Percentiles rank a stretch among this genome's conserved stretches.
These are phyloP conservation scores for Grammothele lineata DNA, from an alignment of 768 basidiomycete genomes.

Conservation along the genomic window DNA sequence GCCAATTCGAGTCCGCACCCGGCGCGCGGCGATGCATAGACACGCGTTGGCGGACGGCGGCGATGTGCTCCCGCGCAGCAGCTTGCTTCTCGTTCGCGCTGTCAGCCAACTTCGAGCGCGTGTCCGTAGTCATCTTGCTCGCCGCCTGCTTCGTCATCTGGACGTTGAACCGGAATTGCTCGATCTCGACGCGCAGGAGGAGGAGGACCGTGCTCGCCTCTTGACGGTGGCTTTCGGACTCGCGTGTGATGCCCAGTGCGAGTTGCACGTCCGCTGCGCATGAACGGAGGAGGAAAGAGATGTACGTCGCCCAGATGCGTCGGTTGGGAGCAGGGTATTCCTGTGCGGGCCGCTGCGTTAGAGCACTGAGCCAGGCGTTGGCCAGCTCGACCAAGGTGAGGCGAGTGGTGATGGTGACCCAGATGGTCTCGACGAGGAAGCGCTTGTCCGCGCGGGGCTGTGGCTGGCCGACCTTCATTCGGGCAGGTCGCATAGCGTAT, in stretches of 20 bases:
- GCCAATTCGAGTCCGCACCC: constrained; percentile 33
- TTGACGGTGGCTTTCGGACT: constrained; percentile 51
- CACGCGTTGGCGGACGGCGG: constrained; percentile 1
- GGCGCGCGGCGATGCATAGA: constrained; percentile 3
- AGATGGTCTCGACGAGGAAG: constrained; percentile 58
- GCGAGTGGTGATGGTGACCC: constrained; percentile 49
- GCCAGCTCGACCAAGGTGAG: constrained; percentile 46
- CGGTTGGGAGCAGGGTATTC: constrained; percentile 26
- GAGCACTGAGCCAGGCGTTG: constrained; percentile 34
- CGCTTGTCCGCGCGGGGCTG: constrained; percentile 56
- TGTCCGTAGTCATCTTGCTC: constrained; percentile 10
- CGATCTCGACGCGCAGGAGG: constrained; percentile 41
- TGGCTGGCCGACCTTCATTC: constrained; percentile 49
- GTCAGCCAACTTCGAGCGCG: constrained; percentile 21
- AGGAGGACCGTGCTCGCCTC: constrained; percentile 41
- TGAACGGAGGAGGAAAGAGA: constrained; percentile 40
- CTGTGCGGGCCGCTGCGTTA: constrained; percentile 18
- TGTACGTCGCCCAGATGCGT: constrained; percentile 44
- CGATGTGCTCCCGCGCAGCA: constrained; percentile 2
- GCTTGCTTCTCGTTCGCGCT: constrained; percentile 16
- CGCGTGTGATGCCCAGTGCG: constrained; percentile 42
- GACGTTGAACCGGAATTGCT: constrained; percentile 47
- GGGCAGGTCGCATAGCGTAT: constrained; percentile 49
- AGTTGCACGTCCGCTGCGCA: constrained; percentile 44
- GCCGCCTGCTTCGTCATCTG: constrained; percentile 25